phyloP scores from a whole-genome alignment of 140 eudicot genomes.

The Flaveria floridana region DNA sequence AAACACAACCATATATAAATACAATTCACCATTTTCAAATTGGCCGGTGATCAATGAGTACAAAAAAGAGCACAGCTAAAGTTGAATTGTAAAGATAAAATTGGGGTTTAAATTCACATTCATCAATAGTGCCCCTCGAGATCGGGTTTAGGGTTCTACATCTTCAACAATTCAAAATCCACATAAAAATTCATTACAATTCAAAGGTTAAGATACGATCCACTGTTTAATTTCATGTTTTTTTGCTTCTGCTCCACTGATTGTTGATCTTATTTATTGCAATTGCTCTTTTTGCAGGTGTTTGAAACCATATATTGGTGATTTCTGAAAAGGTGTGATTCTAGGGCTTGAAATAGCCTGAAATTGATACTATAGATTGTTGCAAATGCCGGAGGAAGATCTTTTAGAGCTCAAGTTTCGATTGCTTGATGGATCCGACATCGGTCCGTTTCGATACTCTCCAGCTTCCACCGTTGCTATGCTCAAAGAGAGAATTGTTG shows the following conservation, averaged over 20 bases:
- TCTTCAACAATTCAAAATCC: slow-evolving; percentile 26
- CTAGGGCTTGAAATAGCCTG: not conserved
- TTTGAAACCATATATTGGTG: slow-evolving; percentile 9
- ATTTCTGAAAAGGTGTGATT: slow-evolving; percentile 16
- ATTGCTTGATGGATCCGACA: slow-evolving; percentile 87
- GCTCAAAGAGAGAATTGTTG: slow-evolving; percentile 81
- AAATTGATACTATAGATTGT: slow-evolving; percentile 8
- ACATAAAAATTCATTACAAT: not conserved
- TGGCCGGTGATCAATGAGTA: slow-evolving; percentile 12
- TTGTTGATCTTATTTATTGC: slow-evolving; percentile 8
- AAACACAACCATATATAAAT: not conserved
- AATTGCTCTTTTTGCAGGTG: slow-evolving; percentile 23
- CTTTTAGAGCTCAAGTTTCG: slow-evolving; percentile 81
- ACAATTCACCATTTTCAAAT: slow-evolving; percentile 30
- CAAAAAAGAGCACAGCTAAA: slow-evolving; percentile 27
- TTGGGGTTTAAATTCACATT: slow-evolving; percentile 22
- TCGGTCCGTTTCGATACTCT: slow-evolving; percentile 89
- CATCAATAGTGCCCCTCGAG: slow-evolving; percentile 40
- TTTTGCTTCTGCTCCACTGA: not conserved
- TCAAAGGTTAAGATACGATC: slow-evolving; percentile 23
- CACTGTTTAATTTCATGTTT: slow-evolving; percentile 4
- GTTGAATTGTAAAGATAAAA: slow-evolving; percentile 23
- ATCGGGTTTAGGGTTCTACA: slow-evolving; percentile 50
- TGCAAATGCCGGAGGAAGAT: slow-evolving; percentile 94
- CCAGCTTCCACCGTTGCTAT: slow-evolving; percentile 77